Percentiles rank a stretch among this genome's conserved stretches.
These are phyloP conservation scores for Xylariaceae sp. DNA, from an alignment of 2,329 filamentous ascomycete species.

Conservation along the genomic window DNA sequence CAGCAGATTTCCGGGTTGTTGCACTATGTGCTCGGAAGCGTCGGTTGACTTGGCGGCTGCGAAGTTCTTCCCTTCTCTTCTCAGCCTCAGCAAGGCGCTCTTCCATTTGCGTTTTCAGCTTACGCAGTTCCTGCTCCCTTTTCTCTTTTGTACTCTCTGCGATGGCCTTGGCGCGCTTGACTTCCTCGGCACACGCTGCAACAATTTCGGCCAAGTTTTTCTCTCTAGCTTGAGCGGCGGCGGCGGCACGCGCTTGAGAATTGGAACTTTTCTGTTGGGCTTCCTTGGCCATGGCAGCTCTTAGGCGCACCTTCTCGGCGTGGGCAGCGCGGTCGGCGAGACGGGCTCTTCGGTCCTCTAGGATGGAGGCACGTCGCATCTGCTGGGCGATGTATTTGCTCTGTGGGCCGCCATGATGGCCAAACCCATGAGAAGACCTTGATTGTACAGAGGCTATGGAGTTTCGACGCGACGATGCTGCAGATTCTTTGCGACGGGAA, in stretches of 20 bases:
- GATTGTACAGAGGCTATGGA: conserved; percentile 74
- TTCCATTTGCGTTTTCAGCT: conserved; percentile 70
- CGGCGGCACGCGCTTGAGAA: conserved; percentile 72
- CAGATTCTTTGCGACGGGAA: conserved; percentile 68
- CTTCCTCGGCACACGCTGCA: conserved; percentile 76
- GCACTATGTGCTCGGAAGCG: conserved; percentile 52
- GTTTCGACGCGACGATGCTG: conserved; percentile 74
- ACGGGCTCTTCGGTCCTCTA: conserved; percentile 75
- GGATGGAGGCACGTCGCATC: conserved; percentile 72
- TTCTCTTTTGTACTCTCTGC: conserved; percentile 78
- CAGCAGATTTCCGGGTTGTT: conserved; percentile 34
- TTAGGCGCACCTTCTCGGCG: conserved; percentile 75
- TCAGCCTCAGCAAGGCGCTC: conserved; percentile 77
- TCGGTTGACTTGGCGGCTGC: conserved; percentile 50
- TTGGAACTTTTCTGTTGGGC: conserved; percentile 59
- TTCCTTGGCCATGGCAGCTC: conserved; percentile 71
- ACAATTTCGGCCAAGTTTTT: conserved; percentile 79
- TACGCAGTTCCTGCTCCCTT: conserved; percentile 68
- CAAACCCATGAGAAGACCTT: conserved; percentile 60
- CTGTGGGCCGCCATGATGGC: conserved; percentile 54
- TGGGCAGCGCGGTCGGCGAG: conserved; percentile 77
- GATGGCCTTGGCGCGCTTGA: conserved; percentile 76
- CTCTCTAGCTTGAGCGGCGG: conserved; percentile 73
- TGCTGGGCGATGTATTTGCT: conserved; percentile 77
- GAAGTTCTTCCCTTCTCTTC: conserved; percentile 62